phyloP scores from a whole-genome alignment of 2,329 filamentous ascomycete genomes.

The Colletotrichum sojae region DNA sequence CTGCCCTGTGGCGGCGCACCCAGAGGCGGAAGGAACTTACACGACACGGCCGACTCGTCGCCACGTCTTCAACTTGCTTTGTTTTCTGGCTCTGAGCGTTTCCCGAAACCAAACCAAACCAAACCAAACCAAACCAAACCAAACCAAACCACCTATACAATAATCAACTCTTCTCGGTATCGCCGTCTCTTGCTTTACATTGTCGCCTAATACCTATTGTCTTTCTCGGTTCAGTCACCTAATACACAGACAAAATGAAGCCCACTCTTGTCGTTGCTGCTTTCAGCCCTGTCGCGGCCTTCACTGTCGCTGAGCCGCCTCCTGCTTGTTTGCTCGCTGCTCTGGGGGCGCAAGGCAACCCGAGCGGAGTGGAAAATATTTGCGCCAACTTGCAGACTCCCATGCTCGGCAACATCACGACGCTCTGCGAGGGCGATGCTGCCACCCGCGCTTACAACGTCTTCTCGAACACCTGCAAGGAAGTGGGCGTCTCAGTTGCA shows the following conservation, averaged over 20 bases:
- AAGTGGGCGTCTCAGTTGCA: constrained; percentile 25
- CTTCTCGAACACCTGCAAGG: constrained; percentile 33
- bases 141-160: background rate
- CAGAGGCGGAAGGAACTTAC: constrained; percentile 5
- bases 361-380: constrained; percentile 24
- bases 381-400: constrained; percentile 38
- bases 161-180: background rate
- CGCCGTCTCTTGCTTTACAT: background rate
- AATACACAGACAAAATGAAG: constrained; percentile 13
- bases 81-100: background rate
- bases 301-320: constrained; percentile 34
- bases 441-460: constrained; percentile 34
- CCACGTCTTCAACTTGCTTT: background rate
- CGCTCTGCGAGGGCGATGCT: constrained; percentile 18
- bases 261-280: constrained; percentile 21
- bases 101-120: background rate
- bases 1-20: background rate
- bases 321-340: constrained; percentile 41
- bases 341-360: constrained; percentile 37
- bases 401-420: constrained; percentile 39
- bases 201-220: background rate
- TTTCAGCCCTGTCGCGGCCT: constrained; percentile 26
- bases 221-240: background rate
- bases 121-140: background rate
- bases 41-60: constrained; percentile 1